phyloP scores from a whole-genome alignment of 306 rosid genomes.

The Corylus heterophylla region DNA sequence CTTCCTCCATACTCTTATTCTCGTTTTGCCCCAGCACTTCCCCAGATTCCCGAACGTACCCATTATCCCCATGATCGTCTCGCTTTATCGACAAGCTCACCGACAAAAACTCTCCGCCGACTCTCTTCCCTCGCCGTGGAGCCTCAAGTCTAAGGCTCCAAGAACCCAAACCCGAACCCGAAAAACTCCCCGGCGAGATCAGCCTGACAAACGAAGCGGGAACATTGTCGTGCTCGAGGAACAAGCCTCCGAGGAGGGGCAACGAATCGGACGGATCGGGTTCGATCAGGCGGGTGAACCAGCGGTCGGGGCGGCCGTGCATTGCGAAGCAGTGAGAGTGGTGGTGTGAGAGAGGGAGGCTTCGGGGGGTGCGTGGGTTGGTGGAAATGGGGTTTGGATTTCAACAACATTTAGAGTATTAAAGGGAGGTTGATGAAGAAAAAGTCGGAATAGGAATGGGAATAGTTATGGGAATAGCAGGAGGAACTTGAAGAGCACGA shows the following conservation, averaged over 20 bases:
- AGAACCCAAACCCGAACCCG: slow-evolving; percentile 25
- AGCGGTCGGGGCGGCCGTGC: slow-evolving; percentile 35
- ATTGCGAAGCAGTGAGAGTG: slow-evolving; percentile 4
- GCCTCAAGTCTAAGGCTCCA: slow-evolving; percentile 26
- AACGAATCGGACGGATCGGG: slow-evolving; percentile 40
- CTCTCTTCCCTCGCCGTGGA: slow-evolving; percentile 20
- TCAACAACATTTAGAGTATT: slow-evolving; percentile 13
- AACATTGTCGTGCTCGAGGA: slow-evolving; percentile 53
- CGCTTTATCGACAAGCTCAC: slow-evolving; percentile 70
- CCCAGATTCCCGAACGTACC: slow-evolving; percentile 47
- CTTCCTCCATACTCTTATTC: slow-evolving; percentile 28
- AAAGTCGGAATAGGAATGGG: background rate
- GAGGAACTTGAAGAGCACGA: slow-evolving; percentile 32
- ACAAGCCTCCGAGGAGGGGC: slow-evolving; percentile 68
- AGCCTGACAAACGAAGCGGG: slow-evolving; percentile 52
- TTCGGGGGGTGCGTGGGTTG: slow-evolving; percentile 17
- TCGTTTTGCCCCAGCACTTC: slow-evolving; percentile 44
- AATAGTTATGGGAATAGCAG: background rate
- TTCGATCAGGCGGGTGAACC: slow-evolving; percentile 35
- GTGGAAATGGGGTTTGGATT: background rate
- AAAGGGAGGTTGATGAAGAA: background rate
- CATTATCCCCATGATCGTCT: slow-evolving; percentile 41
- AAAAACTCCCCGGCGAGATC: slow-evolving; percentile 25
- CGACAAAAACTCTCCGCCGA: slow-evolving; percentile 50
- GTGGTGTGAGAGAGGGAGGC: background rate